Evolutionary conservation across 176 grass and related monocot species (phyloP).

Genomic region (Elymus sibiricus): DNA sequence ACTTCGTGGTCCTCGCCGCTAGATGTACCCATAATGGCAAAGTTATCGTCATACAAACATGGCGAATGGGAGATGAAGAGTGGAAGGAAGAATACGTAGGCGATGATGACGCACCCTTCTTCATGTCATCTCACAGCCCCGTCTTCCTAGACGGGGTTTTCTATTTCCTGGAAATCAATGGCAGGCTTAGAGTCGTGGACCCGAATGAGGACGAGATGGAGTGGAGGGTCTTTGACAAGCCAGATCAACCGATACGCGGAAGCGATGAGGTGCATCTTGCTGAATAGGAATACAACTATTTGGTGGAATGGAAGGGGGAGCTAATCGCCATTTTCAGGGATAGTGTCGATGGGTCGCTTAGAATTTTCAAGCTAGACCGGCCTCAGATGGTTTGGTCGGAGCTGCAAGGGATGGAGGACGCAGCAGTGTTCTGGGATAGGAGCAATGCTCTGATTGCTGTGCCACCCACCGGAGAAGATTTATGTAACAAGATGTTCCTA

Average conservation of each 20-base stretch:
- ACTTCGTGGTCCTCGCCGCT: background rate
- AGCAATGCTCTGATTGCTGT: background rate
- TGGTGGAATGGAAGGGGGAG: slow-evolving; percentile 21
- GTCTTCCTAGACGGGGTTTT: background rate
- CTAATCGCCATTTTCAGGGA: background rate
- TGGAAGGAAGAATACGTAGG: background rate
- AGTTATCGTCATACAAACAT: background rate
- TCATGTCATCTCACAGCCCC: background rate
- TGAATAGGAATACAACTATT: background rate
- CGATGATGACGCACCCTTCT: background rate
- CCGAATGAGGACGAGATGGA: slow-evolving; percentile 2
- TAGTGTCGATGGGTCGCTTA: background rate
- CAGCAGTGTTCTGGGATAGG: too few relatives aligned
- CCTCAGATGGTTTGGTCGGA: background rate
- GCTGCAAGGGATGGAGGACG: background rate
- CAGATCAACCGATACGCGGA: background rate
- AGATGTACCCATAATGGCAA: background rate
- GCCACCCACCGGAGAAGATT: background rate
- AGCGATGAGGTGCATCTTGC: background rate
- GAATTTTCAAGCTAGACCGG: background rate
- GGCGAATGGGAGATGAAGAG: background rate
- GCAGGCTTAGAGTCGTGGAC: slow-evolving; percentile 10
- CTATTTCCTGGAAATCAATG: background rate
- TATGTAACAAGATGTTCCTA: background rate
- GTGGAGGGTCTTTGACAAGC: slow-evolving; percentile 12